phyloP scores from a whole-genome alignment of 495 filamentous ascomycete species.

The Aspergillus carlsbadensis region DNA sequence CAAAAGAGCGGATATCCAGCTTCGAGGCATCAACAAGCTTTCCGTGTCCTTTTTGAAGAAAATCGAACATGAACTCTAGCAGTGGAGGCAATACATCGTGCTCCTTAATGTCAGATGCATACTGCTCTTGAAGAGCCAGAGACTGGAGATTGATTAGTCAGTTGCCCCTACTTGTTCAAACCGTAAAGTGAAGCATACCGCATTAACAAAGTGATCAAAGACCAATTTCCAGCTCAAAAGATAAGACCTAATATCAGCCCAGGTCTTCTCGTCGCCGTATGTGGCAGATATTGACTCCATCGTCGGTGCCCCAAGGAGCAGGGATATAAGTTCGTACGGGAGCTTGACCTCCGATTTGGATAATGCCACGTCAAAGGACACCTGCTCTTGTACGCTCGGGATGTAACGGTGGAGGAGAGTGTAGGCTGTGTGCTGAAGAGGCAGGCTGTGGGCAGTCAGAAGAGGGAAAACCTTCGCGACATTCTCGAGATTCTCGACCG shows the following conservation, averaged over 20 bases:
- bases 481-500: slow-evolving; percentile 54
- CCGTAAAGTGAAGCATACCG: slow-evolving; percentile 43
- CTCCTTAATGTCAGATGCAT: slow-evolving; percentile 71
- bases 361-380: slow-evolving; percentile 77
- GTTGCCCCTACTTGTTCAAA: background rate
- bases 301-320: slow-evolving; percentile 55
- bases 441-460: slow-evolving; percentile 69
- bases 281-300: slow-evolving; percentile 49
- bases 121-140: slow-evolving; percentile 75
- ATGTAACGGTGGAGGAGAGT: slow-evolving; percentile 75
- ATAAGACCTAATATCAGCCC: slow-evolving; percentile 62
- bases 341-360: slow-evolving; percentile 68
- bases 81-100: slow-evolving; percentile 67
- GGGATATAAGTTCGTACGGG: slow-evolving; percentile 67
- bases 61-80: slow-evolving; percentile 75
- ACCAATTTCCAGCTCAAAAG: slow-evolving; percentile 89
- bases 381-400: slow-evolving; percentile 72
- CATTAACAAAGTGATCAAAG: slow-evolving; percentile 79
- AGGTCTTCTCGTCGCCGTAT: slow-evolving; percentile 38
- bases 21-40: slow-evolving; percentile 67
- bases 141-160: slow-evolving; percentile 49
- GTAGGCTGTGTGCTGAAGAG: slow-evolving; percentile 79
- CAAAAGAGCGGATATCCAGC: slow-evolving; percentile 69
- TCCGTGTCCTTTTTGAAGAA: slow-evolving; percentile 70
- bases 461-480: slow-evolving; percentile 65